A percentile compares a stretch with the other conserved stretches of the same genome.
These are phyloP conservation scores for Pyronema domesticum DNA, from an alignment of 495 filamentous ascomycete species.

Conservation along the genomic window DNA sequence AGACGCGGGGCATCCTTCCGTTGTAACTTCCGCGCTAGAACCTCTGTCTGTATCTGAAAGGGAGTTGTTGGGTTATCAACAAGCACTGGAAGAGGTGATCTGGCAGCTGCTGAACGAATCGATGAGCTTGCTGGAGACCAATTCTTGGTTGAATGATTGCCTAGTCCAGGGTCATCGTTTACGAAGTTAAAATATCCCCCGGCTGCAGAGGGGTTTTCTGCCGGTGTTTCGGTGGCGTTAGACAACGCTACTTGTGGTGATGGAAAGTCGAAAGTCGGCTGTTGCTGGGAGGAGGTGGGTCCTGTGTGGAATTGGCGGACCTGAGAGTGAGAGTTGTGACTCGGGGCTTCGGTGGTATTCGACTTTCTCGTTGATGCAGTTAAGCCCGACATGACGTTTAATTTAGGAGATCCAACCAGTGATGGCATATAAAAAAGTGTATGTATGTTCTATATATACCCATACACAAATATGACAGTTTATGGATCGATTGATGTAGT, in stretches of 20 bases:
- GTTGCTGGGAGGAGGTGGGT: background rate
- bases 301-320: background rate
- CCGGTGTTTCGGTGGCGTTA: background rate
- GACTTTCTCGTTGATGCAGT: background rate
- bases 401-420: background rate
- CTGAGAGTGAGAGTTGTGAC: conserved; percentile 1
- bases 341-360: background rate
- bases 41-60: conserved; percentile 51
- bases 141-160: conserved; percentile 43
- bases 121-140: conserved; percentile 55
- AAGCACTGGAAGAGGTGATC: conserved; percentile 49
- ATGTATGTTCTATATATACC: background rate
- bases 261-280: background rate
- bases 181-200: conserved; percentile 54
- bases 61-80: conserved; percentile 62
- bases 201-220: conserved; percentile 6
- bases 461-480: background rate
- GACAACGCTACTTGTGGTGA: background rate
- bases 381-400: background rate
- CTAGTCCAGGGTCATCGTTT: conserved; percentile 48
- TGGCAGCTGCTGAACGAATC: conserved; percentile 46
- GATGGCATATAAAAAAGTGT: background rate
- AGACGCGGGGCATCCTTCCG: background rate
- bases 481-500: too few species aligned
- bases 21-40: conserved; percentile 28